These are phyloP conservation scores for Pestalotiopsis sp. DNA, from an alignment of 2,329 filamentous ascomycete species.

Conservation along the genomic window DNA sequence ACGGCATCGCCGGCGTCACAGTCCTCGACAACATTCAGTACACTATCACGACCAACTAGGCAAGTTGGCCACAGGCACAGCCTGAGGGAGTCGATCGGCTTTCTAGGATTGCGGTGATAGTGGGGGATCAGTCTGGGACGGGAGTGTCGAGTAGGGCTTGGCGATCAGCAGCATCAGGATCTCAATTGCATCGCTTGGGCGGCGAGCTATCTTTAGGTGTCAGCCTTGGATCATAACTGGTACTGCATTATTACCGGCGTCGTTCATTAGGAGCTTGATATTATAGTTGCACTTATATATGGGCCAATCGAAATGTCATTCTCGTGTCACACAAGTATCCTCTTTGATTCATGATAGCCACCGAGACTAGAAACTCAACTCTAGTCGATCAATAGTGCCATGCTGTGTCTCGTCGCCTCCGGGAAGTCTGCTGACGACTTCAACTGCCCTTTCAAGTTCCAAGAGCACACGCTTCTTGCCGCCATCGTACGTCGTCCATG, in stretches of 20 bases:
- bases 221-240: not conserved
- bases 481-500: not conserved
- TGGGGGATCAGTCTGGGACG: too few relatives aligned
- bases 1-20: not conserved
- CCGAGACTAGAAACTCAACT: not conserved
- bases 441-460: constrained; percentile 2
- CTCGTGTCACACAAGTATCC: not conserved
- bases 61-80: not conserved
- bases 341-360: not conserved
- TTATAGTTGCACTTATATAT: not conserved
- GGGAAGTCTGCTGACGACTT: not conserved
- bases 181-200: too few relatives aligned
- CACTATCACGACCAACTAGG: not conserved
- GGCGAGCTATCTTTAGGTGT: too few relatives aligned
- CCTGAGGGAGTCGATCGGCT: not conserved
- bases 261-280: not conserved
- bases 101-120: too few relatives aligned
- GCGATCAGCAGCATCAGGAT: too few relatives aligned
- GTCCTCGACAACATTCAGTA: not conserved
- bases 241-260: not conserved
- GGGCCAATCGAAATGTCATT: not conserved
- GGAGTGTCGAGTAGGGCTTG: too few relatives aligned
- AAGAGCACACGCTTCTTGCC: constrained; percentile 2
- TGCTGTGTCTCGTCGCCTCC: not conserved
- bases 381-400: not conserved